Evolutionary conservation across 2,329 filamentous ascomycete species (phyloP), one percentile per base, ranked within the genome.

Genomic region (Aspergillus glaucus): DNA sequence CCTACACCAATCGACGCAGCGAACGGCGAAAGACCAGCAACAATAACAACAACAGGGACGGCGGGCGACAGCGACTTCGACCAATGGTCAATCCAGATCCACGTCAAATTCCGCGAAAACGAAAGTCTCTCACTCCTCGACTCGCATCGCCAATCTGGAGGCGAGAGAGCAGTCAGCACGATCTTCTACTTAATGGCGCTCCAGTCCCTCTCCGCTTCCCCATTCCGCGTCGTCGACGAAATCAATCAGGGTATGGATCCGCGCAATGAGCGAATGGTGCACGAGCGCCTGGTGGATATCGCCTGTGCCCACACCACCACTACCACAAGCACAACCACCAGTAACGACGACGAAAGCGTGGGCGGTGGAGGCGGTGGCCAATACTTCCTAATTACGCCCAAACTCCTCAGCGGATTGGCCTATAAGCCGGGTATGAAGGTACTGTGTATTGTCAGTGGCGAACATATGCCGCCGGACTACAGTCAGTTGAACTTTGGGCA

Each of bases 241-340:
- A 98, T 98, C 77, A 98, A 98, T 65, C 93, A 98, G 72, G 93
- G 93, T 57, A 98, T 98, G 93, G 93, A 98, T 68, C 93, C 92
- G 40, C 85, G 93, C 61, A 98, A 98, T 70, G 93, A 98, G 72
- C 87, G 93, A 59, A 94, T 96, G 82, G 91, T 98, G 14, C 93
- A 98, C 72, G 89, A 92, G 65, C 88, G 93, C 55, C 94, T 98
- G 87, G 93, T 98, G 7, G 90, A 96, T 63, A 96, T 98, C 64
- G 93, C 93, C 40, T 97, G 93, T 68, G 66, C 63, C 6, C 37
- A 21, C 15, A 40, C 15, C 36, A 39, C n/a, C 37, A 19, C 37
- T 19, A 22, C 7, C 37, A 40, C 5, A 5, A 8, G n/a, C n/a
- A 37, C 34, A n/a, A 57, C 66, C 8, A 81, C 82, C 56, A 52